A percentile compares a stretch with the other conserved stretches of the same genome.
Evolutionary conservation across 2,329 filamentous ascomycete species (phyloP).

Genomic region (Drechslera avenae): DNA sequence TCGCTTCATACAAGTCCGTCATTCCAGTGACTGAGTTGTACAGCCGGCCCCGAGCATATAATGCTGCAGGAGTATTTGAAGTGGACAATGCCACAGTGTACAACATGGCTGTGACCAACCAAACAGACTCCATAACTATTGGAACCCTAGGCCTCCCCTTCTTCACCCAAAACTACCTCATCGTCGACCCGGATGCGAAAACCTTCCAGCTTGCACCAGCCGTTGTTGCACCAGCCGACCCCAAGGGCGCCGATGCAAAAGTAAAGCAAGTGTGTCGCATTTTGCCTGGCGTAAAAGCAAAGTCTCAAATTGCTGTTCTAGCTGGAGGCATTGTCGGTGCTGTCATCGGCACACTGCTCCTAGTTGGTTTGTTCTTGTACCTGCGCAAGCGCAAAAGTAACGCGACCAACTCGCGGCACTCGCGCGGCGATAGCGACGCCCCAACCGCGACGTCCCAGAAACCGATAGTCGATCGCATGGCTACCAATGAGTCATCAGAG

Average conservation of each 20-base stretch:
- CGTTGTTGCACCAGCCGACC: constrained; percentile 17
- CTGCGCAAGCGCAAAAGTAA: constrained; percentile 12
- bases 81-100: constrained; percentile 22
- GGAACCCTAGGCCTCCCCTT: constrained; percentile 22
- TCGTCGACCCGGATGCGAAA: constrained; percentile 23
- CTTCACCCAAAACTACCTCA: constrained; percentile 28
- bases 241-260: constrained; percentile 18
- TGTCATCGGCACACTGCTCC: constrained; percentile 12
- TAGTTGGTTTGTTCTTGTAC: constrained; percentile 12
- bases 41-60: constrained; percentile 20
- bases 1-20: constrained; percentile 22
- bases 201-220: constrained; percentile 25
- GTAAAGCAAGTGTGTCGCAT: constrained; percentile 22
- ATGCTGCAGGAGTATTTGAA: constrained; percentile 18
- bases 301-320: constrained; percentile 10
- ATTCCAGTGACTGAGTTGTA: constrained; percentile 24
- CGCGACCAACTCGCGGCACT: constrained; percentile 1
- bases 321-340: constrained; percentile 15
- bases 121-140: constrained; percentile 11
- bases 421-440: constrained; percentile 12
- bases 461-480: constrained; percentile 6
- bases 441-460: constrained; percentile 3
- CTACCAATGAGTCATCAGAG: constrained; percentile 5
- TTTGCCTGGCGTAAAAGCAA: constrained; percentile 10
- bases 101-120: constrained; percentile 24